Base-by-base conservation (phyloP, 108 stramenopile species). In the Skeletonema tropicum region DNA sequence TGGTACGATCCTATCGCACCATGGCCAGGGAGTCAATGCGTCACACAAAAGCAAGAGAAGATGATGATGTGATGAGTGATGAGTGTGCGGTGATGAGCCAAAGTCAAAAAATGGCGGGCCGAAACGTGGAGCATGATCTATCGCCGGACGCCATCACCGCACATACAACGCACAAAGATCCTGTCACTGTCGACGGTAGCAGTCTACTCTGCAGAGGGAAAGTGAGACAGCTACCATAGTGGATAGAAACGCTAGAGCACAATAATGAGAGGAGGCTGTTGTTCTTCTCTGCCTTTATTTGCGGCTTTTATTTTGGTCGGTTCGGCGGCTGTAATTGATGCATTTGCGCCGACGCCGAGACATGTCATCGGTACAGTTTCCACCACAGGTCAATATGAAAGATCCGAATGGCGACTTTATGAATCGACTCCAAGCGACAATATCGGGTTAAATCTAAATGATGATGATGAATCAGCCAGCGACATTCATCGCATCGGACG, bases 291-390 rank as follows among this genome's bases (percentile, higher is more conserved):
- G 52, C 52, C 52, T 23, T n/a, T 10, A 23, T 23, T 9, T 23
- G 52, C 23, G 52, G 52, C 52, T 55, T 5, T 55, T 23, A 23
- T 55, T 55, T 23, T 55, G n/a, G 52, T 55, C 52, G 9, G 23
- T 6, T 55, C 52, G 23, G 19, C 52, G 23, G 15, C 21, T 55
- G 52, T 55, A 5, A 25, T 68, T 13, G 71, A 72, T 29, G 46
- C 71, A 35, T 72, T 72, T 33, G 71, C 71, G 31, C 71, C 71
- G 26, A 58, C 71, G 60, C 12, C 55, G 39, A 21, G 35, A 35
- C 19, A 68, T 13, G n/a, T 46, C 29, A 49, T 57, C 68, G 25
- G 25, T 14, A 21, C 49, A 5, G 48, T 31, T 4, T 9, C 68
- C 55, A 55, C 21, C 33, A 35, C 25, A n/a, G 15, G 42, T 33